These are phyloP conservation scores for Arctium lappa DNA, from an alignment of 129 eudicot species.

Conservation along the genomic window DNA sequence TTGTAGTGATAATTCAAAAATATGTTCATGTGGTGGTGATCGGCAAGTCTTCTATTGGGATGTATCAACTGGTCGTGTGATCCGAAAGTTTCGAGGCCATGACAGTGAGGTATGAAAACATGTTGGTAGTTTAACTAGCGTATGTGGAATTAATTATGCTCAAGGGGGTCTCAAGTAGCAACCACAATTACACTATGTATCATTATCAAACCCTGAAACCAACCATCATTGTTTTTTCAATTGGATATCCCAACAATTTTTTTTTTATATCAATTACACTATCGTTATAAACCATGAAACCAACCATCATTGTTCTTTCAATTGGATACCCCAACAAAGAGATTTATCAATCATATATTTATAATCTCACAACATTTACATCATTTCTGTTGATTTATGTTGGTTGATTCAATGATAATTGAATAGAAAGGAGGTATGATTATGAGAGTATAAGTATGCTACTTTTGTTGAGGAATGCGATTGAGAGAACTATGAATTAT, in stretches of 20 bases:
- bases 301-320: neutral
- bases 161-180: neutral
- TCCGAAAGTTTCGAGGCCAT: constrained; percentile 93
- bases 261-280: neutral
- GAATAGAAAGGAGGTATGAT: neutral
- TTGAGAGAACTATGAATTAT: neutral
- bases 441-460: neutral
- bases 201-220: neutral
- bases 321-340: neutral
- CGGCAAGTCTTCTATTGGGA: constrained; percentile 98
- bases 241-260: neutral
- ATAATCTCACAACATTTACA: neutral
- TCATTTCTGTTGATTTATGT: constrained; percentile 1
- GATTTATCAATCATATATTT: neutral
- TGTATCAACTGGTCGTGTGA: constrained; percentile 89
- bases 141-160: neutral
- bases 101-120: constrained; percentile 77
- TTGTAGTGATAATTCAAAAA: constrained; percentile 88
- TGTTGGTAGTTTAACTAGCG: neutral
- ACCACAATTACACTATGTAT: neutral
- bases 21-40: constrained; percentile 92
- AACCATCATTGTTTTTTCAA: neutral
- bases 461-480: constrained; percentile 4
- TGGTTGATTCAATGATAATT: neutral
- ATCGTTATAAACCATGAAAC: neutral